Conservation (phyloP, 2,329 filamentous ascomycete genomes). For the Didymella lethalis region DNA sequence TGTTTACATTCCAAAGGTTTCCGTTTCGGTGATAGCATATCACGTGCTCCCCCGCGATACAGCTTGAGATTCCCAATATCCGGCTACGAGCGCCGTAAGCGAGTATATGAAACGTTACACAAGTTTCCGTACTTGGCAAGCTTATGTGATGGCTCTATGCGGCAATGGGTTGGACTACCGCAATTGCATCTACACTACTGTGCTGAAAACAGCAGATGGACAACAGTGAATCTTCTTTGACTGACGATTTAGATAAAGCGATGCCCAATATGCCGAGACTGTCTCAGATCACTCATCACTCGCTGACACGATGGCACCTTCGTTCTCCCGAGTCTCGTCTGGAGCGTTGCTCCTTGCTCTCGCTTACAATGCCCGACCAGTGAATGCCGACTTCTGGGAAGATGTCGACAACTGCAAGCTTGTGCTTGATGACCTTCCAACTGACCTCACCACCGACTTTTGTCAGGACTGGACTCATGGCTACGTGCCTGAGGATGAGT, state of each 20-base stretch:
- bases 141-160: not conserved
- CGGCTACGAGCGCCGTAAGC: constrained; percentile 7
- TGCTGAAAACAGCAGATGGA: constrained; percentile 18
- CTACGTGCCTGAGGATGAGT: constrained; percentile 8
- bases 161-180: constrained; percentile 3
- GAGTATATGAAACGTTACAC: constrained; percentile 11
- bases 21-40: constrained; percentile 4
- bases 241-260: constrained; percentile 10
- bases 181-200: not conserved
- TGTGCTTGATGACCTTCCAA: constrained; percentile 16
- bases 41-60: constrained; percentile 10
- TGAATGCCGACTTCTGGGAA: constrained; percentile 20
- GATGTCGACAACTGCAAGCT: constrained; percentile 22
- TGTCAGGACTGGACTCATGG: constrained; percentile 15
- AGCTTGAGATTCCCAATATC: constrained; percentile 1
- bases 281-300: constrained; percentile 12
- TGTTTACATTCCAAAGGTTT: constrained; percentile 19
- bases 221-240: constrained; percentile 12
- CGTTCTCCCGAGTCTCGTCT: constrained; percentile 19
- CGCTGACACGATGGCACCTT: constrained; percentile 17
- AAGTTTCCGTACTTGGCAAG: constrained; percentile 1
- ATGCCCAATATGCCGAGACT: constrained; percentile 17
- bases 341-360: constrained; percentile 20
- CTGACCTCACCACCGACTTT: constrained; percentile 11
- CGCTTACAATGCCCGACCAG: constrained; percentile 17